These are phyloP conservation scores for Colletotrichum theobromicola DNA, from an alignment of 2,329 filamentous ascomycete genomes.

Conservation along the genomic window DNA sequence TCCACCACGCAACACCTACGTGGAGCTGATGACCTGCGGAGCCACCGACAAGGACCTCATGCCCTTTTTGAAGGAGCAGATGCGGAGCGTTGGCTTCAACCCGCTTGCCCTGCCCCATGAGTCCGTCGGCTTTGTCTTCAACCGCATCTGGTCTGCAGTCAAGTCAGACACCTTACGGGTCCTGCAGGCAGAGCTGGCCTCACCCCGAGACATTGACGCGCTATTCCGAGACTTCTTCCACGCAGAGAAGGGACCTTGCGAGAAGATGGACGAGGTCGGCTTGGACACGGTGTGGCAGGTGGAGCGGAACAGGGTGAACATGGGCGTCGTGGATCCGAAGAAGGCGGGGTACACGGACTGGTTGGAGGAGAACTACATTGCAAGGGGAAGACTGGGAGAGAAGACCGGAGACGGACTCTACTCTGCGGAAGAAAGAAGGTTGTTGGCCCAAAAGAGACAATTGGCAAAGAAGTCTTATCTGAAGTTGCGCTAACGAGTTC, in stretches of 20 bases:
- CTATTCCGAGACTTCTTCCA: constrained; percentile 35
- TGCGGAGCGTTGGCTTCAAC: constrained; percentile 30
- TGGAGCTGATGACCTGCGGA: constrained; percentile 39
- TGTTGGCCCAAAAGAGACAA: constrained; percentile 24
- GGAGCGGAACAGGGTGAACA: constrained; percentile 26
- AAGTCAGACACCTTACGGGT: constrained; percentile 38
- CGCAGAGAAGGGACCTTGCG: constrained; percentile 32
- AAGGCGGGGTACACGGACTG: constrained; percentile 22
- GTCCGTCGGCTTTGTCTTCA: constrained; percentile 37
- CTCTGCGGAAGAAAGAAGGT: constrained; percentile 26
- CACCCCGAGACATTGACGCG: constrained; percentile 34
- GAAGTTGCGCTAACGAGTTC: not conserved
- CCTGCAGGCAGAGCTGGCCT: constrained; percentile 33
- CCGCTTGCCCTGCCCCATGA: constrained; percentile 32
- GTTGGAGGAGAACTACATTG: constrained; percentile 31
- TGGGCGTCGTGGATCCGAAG: constrained; percentile 12
- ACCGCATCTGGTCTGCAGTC: constrained; percentile 38
- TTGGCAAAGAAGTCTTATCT: not conserved
- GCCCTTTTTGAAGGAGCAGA: constrained; percentile 30
- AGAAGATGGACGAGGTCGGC: constrained; percentile 37
- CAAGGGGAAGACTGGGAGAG: constrained; percentile 30
- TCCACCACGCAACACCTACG: constrained; percentile 33
- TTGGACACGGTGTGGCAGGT: constrained; percentile 35
- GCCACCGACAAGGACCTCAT: constrained; percentile 30
- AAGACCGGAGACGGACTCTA: constrained; percentile 33